Evolutionary conservation across 163 green algal species (phyloP).

Genomic region (Chlamydomonas reinhardtii): DNA sequence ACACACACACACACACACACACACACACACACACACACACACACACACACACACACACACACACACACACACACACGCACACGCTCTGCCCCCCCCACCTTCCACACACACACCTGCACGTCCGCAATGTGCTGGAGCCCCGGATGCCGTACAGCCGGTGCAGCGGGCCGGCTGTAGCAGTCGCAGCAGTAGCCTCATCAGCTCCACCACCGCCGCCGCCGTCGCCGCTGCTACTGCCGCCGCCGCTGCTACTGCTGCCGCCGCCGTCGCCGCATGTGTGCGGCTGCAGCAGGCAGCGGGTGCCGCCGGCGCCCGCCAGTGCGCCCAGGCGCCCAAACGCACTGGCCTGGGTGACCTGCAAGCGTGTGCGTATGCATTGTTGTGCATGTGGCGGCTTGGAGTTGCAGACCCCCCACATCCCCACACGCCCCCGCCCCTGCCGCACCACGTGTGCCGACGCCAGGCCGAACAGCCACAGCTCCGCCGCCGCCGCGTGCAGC

Average conservation of each 20-base stretch:
- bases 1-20: too few species aligned
- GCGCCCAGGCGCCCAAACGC: constrained; percentile 7
- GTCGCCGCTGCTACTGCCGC: too few species aligned
- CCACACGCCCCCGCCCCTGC: too few species aligned
- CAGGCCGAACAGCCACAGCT: constrained; percentile 36
- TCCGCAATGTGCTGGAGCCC: background rate
- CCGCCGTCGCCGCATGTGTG: too few species aligned
- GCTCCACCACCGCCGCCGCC: background rate
- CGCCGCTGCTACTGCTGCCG: too few species aligned
- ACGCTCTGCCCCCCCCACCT: too few species aligned
- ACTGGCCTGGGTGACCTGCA: background rate
- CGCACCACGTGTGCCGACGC: constrained; percentile 5
- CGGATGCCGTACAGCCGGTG: background rate
- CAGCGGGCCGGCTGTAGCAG: background rate
- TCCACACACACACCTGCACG: background rate
- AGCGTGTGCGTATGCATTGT: too few species aligned
- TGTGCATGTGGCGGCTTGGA: too few species aligned
- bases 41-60: too few species aligned
- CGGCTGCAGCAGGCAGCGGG: background rate
- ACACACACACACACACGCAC: background rate
- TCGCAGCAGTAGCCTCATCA: background rate
- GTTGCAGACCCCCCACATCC: too few species aligned
- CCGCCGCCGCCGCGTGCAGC: constrained; percentile 1
- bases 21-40: too few species aligned
- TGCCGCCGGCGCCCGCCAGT: background rate